Evolutionary conservation across 2,329 filamentous ascomycete species (phyloP).

Genomic region (Fusarium odoratissimum): DNA sequence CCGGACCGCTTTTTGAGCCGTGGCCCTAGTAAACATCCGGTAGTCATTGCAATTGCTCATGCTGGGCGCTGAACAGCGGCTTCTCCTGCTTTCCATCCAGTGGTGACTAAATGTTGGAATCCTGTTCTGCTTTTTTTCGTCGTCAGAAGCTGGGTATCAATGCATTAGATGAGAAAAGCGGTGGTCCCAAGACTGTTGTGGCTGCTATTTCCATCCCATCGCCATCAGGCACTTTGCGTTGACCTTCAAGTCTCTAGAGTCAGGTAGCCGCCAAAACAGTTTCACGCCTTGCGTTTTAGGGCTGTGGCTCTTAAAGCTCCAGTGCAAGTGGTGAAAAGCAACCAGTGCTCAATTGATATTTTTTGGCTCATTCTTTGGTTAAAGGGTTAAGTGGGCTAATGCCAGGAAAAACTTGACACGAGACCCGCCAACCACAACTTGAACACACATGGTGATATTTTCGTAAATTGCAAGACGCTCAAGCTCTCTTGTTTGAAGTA

Average conservation of each 20-base stretch:
- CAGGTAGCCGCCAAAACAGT: neutral
- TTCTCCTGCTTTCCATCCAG: slow-evolving; percentile 20
- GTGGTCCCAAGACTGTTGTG: neutral
- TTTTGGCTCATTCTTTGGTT: slow-evolving; percentile 25
- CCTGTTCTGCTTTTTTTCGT: slow-evolving; percentile 19
- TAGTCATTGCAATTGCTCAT: slow-evolving; percentile 23
- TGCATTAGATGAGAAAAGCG: slow-evolving; percentile 15
- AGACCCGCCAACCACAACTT: slow-evolving; percentile 39
- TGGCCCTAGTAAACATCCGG: slow-evolving; percentile 36
- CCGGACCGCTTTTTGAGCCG: slow-evolving; percentile 30
- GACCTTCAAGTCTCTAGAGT: neutral
- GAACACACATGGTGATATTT: slow-evolving; percentile 30
- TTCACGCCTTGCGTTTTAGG: neutral
- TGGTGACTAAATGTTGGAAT: slow-evolving; percentile 21
- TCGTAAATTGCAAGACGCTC: slow-evolving; percentile 19
- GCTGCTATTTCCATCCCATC: neutral
- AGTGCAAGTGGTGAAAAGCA: slow-evolving; percentile 15
- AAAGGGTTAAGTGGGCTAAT: slow-evolving; percentile 39
- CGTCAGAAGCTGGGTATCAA: slow-evolving; percentile 22
- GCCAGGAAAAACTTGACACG: slow-evolving; percentile 42
- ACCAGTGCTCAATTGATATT: slow-evolving; percentile 33
- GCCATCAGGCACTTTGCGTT: neutral
- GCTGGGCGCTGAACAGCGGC: slow-evolving; percentile 36
- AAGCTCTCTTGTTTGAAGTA: neutral
- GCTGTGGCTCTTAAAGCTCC: neutral